A percentile compares a stretch with the other conserved stretches of the same genome.
Evolutionary conservation across 1,284 basidiomycete genomes (phyloP).

Genomic region (Boletus hoseneyae): DNA sequence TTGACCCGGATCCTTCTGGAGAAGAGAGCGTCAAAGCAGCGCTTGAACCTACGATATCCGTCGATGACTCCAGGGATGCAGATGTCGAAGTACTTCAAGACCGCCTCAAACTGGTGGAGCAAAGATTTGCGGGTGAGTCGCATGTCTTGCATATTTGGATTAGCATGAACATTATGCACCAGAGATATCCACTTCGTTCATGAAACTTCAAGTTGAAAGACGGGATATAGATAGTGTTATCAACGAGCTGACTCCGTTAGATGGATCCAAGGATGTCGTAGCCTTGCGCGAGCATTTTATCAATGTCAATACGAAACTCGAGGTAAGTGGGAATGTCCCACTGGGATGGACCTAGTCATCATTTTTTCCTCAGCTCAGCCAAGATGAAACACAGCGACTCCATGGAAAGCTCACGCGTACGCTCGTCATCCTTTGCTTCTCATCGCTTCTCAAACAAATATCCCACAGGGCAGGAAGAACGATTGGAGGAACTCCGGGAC

Average conservation of each 20-base stretch:
- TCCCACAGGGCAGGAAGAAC: conserved; percentile 72
- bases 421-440: background rate
- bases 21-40: background rate
- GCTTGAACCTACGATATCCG: conserved; percentile 6
- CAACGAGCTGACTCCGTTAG: conserved; percentile 70
- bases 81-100: conserved; percentile 59
- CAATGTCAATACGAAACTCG: conserved; percentile 63
- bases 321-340: conserved; percentile 44
- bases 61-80: conserved; percentile 19
- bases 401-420: conserved; percentile 69
- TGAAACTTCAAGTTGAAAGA: conserved; percentile 68
- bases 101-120: conserved; percentile 64
- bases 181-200: conserved; percentile 78
- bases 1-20: background rate
- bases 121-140: conserved; percentile 62
- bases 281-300: conserved; percentile 73
- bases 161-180: conserved; percentile 3
- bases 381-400: conserved; percentile 72
- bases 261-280: conserved; percentile 61
- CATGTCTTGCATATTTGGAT: background rate
- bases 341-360: background rate
- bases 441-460: conserved; percentile 1
- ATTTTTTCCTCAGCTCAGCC: conserved; percentile 47
- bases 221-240: conserved; percentile 67
- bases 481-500: conserved; percentile 79